A percentile compares a stretch with the other conserved stretches of the same genome.
Evolutionary conservation across 768 basidiomycete genomes (phyloP).

Genomic region (Peribolospora baueri): DNA sequence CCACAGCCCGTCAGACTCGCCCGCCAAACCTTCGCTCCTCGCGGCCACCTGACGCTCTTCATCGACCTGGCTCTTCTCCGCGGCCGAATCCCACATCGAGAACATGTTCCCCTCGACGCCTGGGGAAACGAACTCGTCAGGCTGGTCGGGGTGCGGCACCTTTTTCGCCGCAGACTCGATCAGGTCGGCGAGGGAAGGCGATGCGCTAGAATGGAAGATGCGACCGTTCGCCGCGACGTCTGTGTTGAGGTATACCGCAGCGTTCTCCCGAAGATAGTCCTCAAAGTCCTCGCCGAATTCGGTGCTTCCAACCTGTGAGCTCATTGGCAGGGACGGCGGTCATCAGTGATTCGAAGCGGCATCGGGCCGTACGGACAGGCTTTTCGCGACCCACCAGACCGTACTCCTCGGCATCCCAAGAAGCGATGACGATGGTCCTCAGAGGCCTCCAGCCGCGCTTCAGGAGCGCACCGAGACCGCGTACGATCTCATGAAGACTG

Average conservation of each 20-base stretch:
- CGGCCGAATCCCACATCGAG: constrained; percentile 12
- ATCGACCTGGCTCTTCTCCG: constrained; percentile 13
- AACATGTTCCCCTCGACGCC: constrained; percentile 28
- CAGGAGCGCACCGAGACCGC: constrained; percentile 44
- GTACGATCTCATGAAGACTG: constrained; percentile 48
- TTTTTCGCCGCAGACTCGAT: constrained; percentile 41
- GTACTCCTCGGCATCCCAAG: constrained; percentile 52
- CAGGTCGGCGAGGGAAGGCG: constrained; percentile 61
- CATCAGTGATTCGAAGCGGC: not conserved
- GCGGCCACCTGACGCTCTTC: constrained; percentile 9
- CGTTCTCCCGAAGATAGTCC: constrained; percentile 51
- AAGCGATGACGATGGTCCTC: constrained; percentile 44
- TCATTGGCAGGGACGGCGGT: not conserved
- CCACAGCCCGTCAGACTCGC: constrained; percentile 3
- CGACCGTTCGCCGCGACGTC: constrained; percentile 19
- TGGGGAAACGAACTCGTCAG: constrained; percentile 44
- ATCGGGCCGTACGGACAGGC: not conserved
- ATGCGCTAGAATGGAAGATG: constrained; percentile 22
- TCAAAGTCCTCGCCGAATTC: constrained; percentile 88
- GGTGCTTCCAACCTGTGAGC: constrained; percentile 36
- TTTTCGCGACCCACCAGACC: constrained; percentile 28
- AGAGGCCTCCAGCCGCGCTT: constrained; percentile 61
- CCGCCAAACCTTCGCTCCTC: constrained; percentile 1
- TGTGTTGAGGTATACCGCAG: constrained; percentile 67
- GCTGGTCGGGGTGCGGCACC: constrained; percentile 45